phyloP scores from a whole-genome alignment of 805 yeast genomes.

The Myxozyma vanderwaltii region DNA sequence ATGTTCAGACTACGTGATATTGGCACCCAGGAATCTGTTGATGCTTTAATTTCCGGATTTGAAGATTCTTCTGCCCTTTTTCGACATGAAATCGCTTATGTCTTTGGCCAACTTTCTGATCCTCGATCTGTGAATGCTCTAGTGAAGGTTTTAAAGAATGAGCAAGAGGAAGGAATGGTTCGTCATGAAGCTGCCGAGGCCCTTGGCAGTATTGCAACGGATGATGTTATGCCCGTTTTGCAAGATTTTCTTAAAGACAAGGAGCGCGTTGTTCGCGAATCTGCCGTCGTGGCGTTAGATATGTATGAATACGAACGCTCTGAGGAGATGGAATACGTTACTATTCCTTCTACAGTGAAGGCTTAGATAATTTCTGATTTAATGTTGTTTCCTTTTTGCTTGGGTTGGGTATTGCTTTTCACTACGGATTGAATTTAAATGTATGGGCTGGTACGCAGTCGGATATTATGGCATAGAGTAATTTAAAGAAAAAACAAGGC shows the following conservation, averaged over 20 bases:
- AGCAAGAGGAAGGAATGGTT: conserved; percentile 93
- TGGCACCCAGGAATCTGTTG: conserved; percentile 89
- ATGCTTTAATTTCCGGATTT: conserved; percentile 89
- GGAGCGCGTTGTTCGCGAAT: conserved; percentile 90
- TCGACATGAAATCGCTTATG: conserved; percentile 97
- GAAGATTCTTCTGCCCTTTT: conserved; percentile 88
- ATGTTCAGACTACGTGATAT: conserved; percentile 97
- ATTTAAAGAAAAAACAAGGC: no score
- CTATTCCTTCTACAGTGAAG: neutral
- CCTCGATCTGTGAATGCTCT: conserved; percentile 90
- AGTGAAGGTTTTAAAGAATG: conserved; percentile 75
- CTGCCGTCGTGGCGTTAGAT: conserved; percentile 95
- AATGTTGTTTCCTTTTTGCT: neutral
- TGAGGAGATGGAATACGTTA: conserved; percentile 32
- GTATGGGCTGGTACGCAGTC: no score
- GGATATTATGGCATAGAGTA: no score
- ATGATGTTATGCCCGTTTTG: conserved; percentile 88
- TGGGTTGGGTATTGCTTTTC: neutral
- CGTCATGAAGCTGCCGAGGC: conserved; percentile 99
- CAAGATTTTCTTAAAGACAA: conserved; percentile 75
- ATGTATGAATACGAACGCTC: conserved; percentile 87
- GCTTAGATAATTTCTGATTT: neutral
- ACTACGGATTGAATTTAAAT: neutral
- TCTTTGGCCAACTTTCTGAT: conserved; percentile 94
- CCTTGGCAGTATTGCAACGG: conserved; percentile 93